Evolutionary conservation across 495 filamentous ascomycete species (phyloP), one percentile per base, ranked within the genome.

Genomic region (Chaetomium fimeti): DNA sequence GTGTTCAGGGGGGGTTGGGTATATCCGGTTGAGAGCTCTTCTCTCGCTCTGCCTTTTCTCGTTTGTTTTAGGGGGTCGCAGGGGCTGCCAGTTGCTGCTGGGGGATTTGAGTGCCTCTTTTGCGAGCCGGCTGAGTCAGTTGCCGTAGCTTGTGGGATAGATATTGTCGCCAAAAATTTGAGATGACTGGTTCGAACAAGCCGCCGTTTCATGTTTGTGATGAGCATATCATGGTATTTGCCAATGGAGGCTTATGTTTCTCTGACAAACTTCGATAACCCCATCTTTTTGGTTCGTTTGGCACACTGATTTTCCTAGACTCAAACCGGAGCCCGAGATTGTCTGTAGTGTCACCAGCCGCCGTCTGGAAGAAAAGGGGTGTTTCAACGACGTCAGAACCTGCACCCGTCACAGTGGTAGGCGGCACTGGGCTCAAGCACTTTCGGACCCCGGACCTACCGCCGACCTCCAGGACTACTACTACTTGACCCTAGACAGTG

Each of bases 1-100:
- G 13, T 43, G 13, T 51, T 16, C 6, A 9, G 32, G 12, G 32
- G 32, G 32, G 32, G 3, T 36, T 38, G 32, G 57, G 43, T 62
- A 65, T 63, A 68, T 62, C 52, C 55, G 54, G 13, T 45, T 15
- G n/a, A 47, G 38, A 1, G 25, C 8, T 28, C 27, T 59, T 60
- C 38, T 28, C 56, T 56, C 45, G 32, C 36, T 60, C 18, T 24
- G 24, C 24, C 59, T 68, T 53, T 20, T 29, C n/a, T 32, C n/a
- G 38, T 61, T 32, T 36, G 16, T 25, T 53, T 53, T 18, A 11
- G 49, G 40, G 18, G 40, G 40, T 43, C 1, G n/a, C 12, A 7
- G 3, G 29, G 29, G 29, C 29, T 32, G 7, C 7, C 29, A 32
- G 3, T 40, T 40, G 38, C 13, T 40, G 5, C 13, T 43, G 32